Evolutionary conservation across 345 rosid species (phyloP), one percentile per base, ranked within the genome.

Genomic region (Aethionema arabicum): DNA sequence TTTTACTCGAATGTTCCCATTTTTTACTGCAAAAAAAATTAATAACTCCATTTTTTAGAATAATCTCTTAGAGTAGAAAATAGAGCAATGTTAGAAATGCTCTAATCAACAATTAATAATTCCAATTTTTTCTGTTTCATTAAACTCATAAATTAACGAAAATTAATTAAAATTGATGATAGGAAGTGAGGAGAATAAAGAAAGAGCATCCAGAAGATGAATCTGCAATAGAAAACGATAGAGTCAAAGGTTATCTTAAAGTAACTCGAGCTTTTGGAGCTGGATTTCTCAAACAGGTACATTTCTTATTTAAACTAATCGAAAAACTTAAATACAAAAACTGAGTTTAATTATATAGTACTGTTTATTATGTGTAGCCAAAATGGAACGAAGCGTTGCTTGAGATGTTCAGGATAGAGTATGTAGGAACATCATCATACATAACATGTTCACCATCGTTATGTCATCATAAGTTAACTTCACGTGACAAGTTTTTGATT

Each of bases 241-340:
- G 98, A 52, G 96, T 92, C 3, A 92, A 92, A 68, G 97, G 98
- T 54, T 89, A 85, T 39, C 68, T 92, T 80, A 91, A 85, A 78
- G 96, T 88, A 65, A 91, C 95, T 68, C 87, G 98, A 7, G 98
- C 98, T 12, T 92, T 92, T 40, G 97, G 98, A 4, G 96, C 92
- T 21, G 98, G 97, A 13, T 89, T 89, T 77, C 93, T 92, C 54
- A 92, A 92, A 69, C 89, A 89, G 90, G 98, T 91, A 79, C 12
- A 11, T 42, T 11, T 42, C 6, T 6, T 11, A 2, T 42, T 42
- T 4, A 12, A 41, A 42, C 46, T 42, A 2, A 12, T 11, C n/a
- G 13, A n/a, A 11, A 41, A 41, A 21, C 27, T 21, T 21, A 21
- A 1, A 21, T 21, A 21, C 27, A 21, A 37, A n/a, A 14, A 14